These are phyloP conservation scores for Boletus huronensis DNA, from an alignment of 768 basidiomycete genomes.

Conservation along the genomic window DNA sequence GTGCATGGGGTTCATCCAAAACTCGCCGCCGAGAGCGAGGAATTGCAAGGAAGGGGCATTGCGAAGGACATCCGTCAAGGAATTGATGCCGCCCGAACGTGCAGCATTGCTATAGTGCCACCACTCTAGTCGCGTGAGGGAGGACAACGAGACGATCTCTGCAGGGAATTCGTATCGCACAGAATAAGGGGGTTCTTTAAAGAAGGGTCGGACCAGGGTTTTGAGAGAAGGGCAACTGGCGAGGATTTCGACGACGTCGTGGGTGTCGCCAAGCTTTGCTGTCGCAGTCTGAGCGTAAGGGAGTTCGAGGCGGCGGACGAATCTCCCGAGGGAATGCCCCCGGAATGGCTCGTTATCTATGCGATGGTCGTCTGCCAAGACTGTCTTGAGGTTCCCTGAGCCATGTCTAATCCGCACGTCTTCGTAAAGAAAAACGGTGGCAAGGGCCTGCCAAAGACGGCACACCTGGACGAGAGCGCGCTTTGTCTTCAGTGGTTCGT, in stretches of 20 bases:
- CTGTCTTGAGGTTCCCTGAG: constrained; percentile 29
- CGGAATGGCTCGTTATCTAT: constrained; percentile 12
- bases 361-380: constrained; percentile 20
- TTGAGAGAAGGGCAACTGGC: constrained; percentile 46
- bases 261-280: constrained; percentile 23
- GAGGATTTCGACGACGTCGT: constrained; percentile 46
- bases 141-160: constrained; percentile 42
- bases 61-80: constrained; percentile 48
- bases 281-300: constrained; percentile 55
- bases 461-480: constrained; percentile 52
- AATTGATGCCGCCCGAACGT: constrained; percentile 64
- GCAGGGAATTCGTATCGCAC: constrained; percentile 54
- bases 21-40: constrained; percentile 52
- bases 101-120: constrained; percentile 58
- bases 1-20: constrained; percentile 26
- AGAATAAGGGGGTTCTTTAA: constrained; percentile 14
- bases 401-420: constrained; percentile 45
- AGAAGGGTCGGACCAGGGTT: constrained; percentile 51
- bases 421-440: constrained; percentile 47
- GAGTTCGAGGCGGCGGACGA: constrained; percentile 56
- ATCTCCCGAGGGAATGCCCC: constrained; percentile 25
- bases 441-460: constrained; percentile 50
- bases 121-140: constrained; percentile 65
- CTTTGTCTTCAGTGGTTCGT: constrained; percentile 35
- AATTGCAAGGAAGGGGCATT: constrained; percentile 54